Evolutionary conservation across 1,139 yeast genomes (phyloP).

Genomic region (Meyerozyma smithsonii): DNA sequence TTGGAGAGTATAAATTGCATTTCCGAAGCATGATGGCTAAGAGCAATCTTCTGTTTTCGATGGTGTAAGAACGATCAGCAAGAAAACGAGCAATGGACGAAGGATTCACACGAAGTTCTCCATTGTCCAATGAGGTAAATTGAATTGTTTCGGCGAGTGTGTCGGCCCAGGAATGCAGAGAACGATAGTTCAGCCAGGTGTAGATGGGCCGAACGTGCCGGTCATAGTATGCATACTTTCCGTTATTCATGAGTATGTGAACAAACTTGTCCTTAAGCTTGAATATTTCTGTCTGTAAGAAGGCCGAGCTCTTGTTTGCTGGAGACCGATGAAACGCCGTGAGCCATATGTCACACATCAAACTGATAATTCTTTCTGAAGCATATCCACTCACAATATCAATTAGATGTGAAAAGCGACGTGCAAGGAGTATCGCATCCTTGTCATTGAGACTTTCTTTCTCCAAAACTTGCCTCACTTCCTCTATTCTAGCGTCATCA

Average conservation of each 20-base stretch:
- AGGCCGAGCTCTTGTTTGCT: conserved; percentile 5
- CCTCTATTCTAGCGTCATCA: background rate
- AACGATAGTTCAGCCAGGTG: background rate
- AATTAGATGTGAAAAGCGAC: conserved; percentile 12
- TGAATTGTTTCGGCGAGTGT: conserved; percentile 17
- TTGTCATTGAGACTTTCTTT: background rate
- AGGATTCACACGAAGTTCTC: conserved; percentile 11
- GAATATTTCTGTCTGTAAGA: conserved; percentile 16
- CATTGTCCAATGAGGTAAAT: conserved; percentile 13
- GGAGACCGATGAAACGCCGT: conserved; percentile 7
- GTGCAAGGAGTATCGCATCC: background rate
- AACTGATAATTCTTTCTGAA: conserved; percentile 10
- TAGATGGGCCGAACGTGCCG: conserved; percentile 15
- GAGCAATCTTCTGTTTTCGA: conserved; percentile 15
- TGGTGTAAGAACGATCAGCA: conserved; percentile 8
- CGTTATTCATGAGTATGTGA: conserved; percentile 19
- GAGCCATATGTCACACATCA: conserved; percentile 22
- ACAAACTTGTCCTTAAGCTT: conserved; percentile 16
- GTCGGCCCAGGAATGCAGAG: conserved; percentile 21
- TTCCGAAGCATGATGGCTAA: conserved; percentile 17
- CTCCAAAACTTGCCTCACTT: background rate
- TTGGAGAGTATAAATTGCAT: conserved; percentile 15
- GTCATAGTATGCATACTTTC: conserved; percentile 18
- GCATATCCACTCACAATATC: conserved; percentile 18
- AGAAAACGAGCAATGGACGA: conserved; percentile 13